phyloP scores from a whole-genome alignment of 305 asterid species.

The Fraxinus dipetala region DNA sequence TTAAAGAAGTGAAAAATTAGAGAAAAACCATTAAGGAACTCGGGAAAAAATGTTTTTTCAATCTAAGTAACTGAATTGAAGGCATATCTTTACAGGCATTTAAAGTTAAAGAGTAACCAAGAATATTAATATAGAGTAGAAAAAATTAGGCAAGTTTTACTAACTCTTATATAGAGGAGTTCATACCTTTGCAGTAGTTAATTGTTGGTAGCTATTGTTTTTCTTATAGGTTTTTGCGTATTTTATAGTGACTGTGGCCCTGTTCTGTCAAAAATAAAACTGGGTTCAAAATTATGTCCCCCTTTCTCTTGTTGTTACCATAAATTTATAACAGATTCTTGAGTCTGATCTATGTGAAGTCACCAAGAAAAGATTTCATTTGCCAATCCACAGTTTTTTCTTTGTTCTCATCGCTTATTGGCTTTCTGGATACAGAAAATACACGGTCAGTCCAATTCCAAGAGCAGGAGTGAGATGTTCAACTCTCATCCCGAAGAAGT shows the following conservation, averaged over 20 bases:
- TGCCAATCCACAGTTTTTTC: neutral
- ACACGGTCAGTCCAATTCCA: constrained; percentile 64
- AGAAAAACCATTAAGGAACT: neutral
- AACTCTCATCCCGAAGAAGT: constrained; percentile 80
- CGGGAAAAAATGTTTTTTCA: too few relatives aligned
- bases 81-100: neutral
- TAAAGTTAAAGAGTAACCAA: neutral
- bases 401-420: neutral
- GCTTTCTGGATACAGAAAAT: constrained; percentile 56
- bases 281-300: neutral
- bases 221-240: neutral
- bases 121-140: neutral
- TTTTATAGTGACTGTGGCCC: neutral
- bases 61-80: neutral
- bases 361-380: neutral
- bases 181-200: neutral
- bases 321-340: neutral
- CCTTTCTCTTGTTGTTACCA: neutral
- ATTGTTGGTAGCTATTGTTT: neutral
- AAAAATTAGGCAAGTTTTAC: neutral
- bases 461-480: constrained; percentile 97
- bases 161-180: neutral
- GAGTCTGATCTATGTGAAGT: neutral
- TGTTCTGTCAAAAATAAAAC: neutral
- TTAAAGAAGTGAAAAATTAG: neutral